Percentiles rank a stretch among this genome's conserved stretches.
These are phyloP conservation scores for Chrysosporium queenslandicum DNA, from an alignment of 2,329 filamentous ascomycete species.

Conservation along the genomic window DNA sequence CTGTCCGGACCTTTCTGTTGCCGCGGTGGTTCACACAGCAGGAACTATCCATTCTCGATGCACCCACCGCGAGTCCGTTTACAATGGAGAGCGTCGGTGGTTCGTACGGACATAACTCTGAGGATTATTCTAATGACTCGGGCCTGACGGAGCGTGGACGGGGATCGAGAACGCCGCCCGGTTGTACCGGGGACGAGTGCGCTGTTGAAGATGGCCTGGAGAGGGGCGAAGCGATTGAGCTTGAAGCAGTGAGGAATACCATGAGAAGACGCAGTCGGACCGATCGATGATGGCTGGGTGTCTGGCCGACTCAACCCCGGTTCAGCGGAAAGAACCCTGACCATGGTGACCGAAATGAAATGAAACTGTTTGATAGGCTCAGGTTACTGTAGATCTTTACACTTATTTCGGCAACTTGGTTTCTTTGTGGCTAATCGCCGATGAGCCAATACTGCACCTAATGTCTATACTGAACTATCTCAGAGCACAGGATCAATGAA, in stretches of 20 bases:
- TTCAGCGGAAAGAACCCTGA: too few relatives aligned
- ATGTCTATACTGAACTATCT: too few relatives aligned
- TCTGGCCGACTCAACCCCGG: too few relatives aligned
- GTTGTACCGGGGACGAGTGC: conserved; percentile 21
- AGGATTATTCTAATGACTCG: conserved; percentile 6
- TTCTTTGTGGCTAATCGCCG: too few relatives aligned
- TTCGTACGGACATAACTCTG: conserved; percentile 41
- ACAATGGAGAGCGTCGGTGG: conserved; percentile 68
- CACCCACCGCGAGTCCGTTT: conserved; percentile 63
- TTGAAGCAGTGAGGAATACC: conserved; percentile 22
- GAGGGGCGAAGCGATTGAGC: conserved; percentile 34
- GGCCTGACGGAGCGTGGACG: conserved; percentile 3
- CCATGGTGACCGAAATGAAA: too few relatives aligned
- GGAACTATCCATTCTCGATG: conserved; percentile 57
- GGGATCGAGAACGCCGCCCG: not conserved
- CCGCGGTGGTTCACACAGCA: conserved; percentile 50
- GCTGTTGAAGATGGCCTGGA: conserved; percentile 33
- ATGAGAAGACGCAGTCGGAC: conserved; percentile 26
- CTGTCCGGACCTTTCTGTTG: conserved; percentile 53
- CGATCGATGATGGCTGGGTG: not conserved
- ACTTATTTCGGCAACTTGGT: too few relatives aligned
- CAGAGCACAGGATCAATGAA: too few relatives aligned
- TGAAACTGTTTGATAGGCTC: too few relatives aligned
- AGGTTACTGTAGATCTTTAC: too few relatives aligned
- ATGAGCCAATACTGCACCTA: too few relatives aligned